Evolutionary conservation across 331 rosid genomes (phyloP).

Genomic region (Prunus yedoensis): DNA sequence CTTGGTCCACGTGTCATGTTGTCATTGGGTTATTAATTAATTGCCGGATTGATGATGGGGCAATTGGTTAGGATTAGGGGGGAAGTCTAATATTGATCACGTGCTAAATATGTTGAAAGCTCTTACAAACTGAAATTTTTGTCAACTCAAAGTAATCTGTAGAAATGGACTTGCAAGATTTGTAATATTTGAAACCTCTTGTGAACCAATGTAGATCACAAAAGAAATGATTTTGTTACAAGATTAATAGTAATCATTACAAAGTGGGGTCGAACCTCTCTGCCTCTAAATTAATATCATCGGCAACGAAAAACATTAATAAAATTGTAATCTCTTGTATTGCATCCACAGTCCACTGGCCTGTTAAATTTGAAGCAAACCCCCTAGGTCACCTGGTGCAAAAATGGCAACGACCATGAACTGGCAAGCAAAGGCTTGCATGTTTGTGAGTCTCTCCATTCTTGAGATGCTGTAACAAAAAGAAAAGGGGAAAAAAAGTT

Average conservation of each 20-base stretch:
- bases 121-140: too few species aligned
- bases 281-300: background rate
- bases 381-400: background rate
- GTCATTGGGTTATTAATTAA: too few species aligned
- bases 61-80: too few species aligned
- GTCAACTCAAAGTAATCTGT: too few species aligned
- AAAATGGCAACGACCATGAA: background rate
- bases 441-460: background rate
- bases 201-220: background rate
- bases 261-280: constrained; percentile 6
- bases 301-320: background rate
- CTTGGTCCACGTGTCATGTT: too few species aligned
- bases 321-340: background rate
- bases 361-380: background rate
- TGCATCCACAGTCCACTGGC: background rate
- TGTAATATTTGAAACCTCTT: background rate
- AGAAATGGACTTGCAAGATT: background rate
- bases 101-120: too few species aligned
- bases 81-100: too few species aligned
- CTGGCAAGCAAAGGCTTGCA: constrained; percentile 1
- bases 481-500: background rate
- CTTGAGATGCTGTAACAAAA: background rate
- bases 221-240: background rate
- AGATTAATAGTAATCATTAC: background rate
- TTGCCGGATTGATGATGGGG: too few species aligned